phyloP scores from a whole-genome alignment of 345 rosid genomes.

The Hibiscus mutabilis region DNA sequence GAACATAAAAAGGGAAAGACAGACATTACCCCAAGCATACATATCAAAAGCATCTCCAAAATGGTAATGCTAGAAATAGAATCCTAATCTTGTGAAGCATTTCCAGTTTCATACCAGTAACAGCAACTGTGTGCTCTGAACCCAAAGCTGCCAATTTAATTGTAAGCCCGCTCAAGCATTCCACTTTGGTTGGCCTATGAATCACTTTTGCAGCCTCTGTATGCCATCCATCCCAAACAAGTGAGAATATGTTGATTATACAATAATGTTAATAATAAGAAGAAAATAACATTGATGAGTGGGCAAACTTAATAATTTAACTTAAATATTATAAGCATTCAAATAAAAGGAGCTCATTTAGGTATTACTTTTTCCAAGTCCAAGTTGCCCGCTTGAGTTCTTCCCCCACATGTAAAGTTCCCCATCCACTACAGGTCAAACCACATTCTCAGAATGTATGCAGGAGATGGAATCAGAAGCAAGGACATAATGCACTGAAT shows the following conservation, averaged over 20 bases:
- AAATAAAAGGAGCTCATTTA: constrained; percentile 5
- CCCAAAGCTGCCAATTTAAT: constrained; percentile 68
- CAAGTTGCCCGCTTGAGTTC: constrained; percentile 92
- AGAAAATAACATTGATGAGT: neutral
- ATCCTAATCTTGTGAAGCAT: constrained; percentile 10
- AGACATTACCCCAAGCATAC: constrained; percentile 4
- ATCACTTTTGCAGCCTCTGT: constrained; percentile 59
- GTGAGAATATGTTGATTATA: constrained; percentile 3
- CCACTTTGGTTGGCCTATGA: constrained; percentile 59
- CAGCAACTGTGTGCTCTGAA: constrained; percentile 87
- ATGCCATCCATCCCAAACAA: constrained; percentile 3
- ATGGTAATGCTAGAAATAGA: neutral
- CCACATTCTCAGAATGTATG: neutral
- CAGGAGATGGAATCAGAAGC: neutral
- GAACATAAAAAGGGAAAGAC: constrained; percentile 12
- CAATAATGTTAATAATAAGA: neutral
- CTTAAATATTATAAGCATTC: neutral
- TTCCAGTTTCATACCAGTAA: constrained; percentile 53
- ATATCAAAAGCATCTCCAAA: constrained; percentile 2
- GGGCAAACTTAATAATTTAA: neutral
- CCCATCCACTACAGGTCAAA: constrained; percentile 56
- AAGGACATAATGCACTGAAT: neutral
- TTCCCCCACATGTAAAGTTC: constrained; percentile 92
- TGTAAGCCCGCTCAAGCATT: constrained; percentile 58
- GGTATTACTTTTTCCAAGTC: constrained; percentile 78